Evolutionary conservation across 371 early-diverging fungal species (phyloP).

Genomic region (Mortierella sp.): DNA sequence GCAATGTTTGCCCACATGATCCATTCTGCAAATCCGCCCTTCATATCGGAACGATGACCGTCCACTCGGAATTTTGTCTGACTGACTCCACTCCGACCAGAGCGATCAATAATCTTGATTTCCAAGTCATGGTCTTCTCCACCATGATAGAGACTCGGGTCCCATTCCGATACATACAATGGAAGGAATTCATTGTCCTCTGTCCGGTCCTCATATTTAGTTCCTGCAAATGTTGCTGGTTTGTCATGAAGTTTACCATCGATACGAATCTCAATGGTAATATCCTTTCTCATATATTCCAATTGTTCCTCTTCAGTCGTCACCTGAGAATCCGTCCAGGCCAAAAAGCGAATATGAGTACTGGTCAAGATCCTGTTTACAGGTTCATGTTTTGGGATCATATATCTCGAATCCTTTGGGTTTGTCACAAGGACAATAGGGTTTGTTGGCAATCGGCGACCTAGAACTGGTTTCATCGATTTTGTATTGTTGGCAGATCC

Average conservation of each 20-base stretch:
- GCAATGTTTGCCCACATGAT: constrained; percentile 74
- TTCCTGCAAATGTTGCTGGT: constrained; percentile 52
- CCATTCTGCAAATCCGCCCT: constrained; percentile 78
- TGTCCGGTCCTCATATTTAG: constrained; percentile 31
- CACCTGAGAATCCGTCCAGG: constrained; percentile 62
- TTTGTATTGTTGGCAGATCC: constrained; percentile 41
- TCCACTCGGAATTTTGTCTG: constrained; percentile 71
- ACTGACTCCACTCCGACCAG: constrained; percentile 58
- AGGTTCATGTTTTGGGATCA: constrained; percentile 80
- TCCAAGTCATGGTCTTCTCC: constrained; percentile 67
- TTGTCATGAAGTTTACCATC: constrained; percentile 55
- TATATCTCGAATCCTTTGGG: constrained; percentile 86
- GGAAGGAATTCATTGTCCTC: constrained; percentile 64
- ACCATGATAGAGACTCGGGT: constrained; percentile 70
- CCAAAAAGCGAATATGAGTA: constrained; percentile 79
- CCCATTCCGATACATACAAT: constrained; percentile 80
- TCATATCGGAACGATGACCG: constrained; percentile 64
- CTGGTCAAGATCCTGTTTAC: constrained; percentile 66
- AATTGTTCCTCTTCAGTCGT: constrained; percentile 27
- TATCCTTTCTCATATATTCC: constrained; percentile 16
- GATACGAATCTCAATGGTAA: constrained; percentile 60
- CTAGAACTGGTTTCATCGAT: constrained; percentile 25
- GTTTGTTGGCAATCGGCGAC: constrained; percentile 55
- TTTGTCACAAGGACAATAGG: constrained; percentile 89
- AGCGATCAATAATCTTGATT: constrained; percentile 64